phyloP scores from a whole-genome alignment of 2,329 filamentous ascomycete species.

The Colletotrichum sp. region DNA sequence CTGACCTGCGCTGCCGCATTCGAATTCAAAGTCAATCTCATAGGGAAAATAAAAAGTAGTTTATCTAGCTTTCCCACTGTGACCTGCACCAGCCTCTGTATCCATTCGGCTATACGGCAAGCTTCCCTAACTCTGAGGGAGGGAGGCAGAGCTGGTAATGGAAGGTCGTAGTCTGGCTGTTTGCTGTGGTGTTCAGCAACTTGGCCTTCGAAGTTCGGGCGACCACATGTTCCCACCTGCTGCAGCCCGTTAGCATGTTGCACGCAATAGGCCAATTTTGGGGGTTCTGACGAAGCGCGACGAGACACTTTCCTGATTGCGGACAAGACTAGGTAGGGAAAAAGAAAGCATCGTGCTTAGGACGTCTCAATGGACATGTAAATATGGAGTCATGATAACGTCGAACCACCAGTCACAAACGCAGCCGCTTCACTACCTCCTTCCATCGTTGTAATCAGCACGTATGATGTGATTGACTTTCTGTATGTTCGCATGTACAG shows the following conservation, averaged over 20 bases:
- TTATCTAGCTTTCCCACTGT: not conserved
- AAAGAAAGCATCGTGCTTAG: not conserved
- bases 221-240: not conserved
- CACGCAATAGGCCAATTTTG: not conserved
- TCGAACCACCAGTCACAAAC: not conserved
- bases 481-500: not conserved
- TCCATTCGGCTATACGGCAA: not conserved
- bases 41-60: not conserved
- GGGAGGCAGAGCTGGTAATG: not conserved
- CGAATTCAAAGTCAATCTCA: not conserved
- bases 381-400: not conserved
- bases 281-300: not conserved
- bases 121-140: not conserved
- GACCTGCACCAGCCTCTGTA: not conserved
- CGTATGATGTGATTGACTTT: not conserved
- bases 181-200: not conserved
- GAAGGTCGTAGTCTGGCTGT: not conserved
- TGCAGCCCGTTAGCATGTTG: not conserved
- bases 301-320: not conserved
- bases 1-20: not conserved
- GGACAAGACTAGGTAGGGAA: not conserved
- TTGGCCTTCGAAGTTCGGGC: not conserved
- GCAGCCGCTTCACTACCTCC: not conserved
- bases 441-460: not conserved
- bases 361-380: not conserved